Evolutionary conservation across 2,329 filamentous ascomycete genomes (phyloP).

Genomic region (Ophiosphaerella korrae): DNA sequence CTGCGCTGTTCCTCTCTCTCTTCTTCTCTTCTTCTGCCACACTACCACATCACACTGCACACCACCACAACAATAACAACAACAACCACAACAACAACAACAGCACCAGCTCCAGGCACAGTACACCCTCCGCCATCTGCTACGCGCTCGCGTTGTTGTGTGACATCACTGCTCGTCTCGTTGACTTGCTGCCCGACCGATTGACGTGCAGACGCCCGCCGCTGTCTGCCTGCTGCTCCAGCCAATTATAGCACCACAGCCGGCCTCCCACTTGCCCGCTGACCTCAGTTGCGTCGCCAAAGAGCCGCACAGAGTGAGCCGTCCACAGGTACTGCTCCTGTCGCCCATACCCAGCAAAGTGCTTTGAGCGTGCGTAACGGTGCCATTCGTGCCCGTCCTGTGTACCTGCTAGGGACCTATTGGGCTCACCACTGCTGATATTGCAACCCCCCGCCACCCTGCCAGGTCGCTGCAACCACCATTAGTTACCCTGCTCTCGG

Average conservation of each 20-base stretch:
- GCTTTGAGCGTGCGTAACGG: conserved; percentile 23
- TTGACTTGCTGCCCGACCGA: conserved; percentile 38
- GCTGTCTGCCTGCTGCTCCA: conserved; percentile 22
- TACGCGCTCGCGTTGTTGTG: conserved; percentile 17
- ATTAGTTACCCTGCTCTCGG: conserved; percentile 23
- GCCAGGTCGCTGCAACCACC: conserved; percentile 18
- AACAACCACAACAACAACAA: background rate
- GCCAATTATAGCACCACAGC: conserved; percentile 34
- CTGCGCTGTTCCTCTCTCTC: conserved; percentile 16
- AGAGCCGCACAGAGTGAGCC: conserved; percentile 35
- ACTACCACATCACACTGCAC: background rate
- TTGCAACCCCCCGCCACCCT: conserved; percentile 9
- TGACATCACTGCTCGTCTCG: conserved; percentile 18
- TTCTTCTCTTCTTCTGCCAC: conserved; percentile 17
- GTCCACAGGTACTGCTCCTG: conserved; percentile 25
- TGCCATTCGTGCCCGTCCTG: conserved; percentile 17
- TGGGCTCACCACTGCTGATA: conserved; percentile 18
- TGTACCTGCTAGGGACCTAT: conserved; percentile 31
- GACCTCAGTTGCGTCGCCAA: conserved; percentile 27
- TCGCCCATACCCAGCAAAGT: conserved; percentile 24
- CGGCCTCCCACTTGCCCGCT: conserved; percentile 21
- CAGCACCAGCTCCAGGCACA: background rate
- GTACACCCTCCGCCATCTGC: background rate
- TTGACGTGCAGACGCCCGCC: conserved; percentile 39
- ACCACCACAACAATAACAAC: background rate